Evolutionary conservation across 2,329 filamentous ascomycete genomes (phyloP).

Genomic region (Cercospora canescens): DNA sequence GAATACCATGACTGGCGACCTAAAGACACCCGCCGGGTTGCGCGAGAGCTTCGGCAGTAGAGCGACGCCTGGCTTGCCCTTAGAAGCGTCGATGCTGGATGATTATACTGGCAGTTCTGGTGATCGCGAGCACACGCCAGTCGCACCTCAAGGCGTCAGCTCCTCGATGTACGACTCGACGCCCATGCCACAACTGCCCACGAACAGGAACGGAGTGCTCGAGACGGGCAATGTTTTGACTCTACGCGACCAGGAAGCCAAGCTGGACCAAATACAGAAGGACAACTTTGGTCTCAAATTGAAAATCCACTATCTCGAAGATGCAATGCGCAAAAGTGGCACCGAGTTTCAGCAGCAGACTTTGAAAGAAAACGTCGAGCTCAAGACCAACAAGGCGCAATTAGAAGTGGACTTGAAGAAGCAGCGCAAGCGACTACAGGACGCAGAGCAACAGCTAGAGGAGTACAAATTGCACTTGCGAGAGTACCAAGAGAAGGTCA

Average conservation of each 20-base stretch:
- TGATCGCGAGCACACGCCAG: conserved; percentile 65
- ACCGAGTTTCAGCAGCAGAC: conserved; percentile 87
- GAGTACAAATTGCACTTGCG: conserved; percentile 77
- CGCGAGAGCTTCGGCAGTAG: conserved; percentile 58
- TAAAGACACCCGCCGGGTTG: conserved; percentile 67
- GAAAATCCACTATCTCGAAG: conserved; percentile 95
- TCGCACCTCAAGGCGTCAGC: conserved; percentile 68
- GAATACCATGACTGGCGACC: conserved; percentile 43
- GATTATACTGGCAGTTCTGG: conserved; percentile 64
- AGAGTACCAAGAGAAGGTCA: conserved; percentile 79
- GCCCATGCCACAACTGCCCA: conserved; percentile 69
- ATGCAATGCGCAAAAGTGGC: conserved; percentile 81
- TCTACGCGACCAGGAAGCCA: conserved; percentile 88
- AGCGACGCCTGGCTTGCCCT: conserved; percentile 73
- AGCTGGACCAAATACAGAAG: conserved; percentile 93
- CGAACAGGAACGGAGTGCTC: conserved; percentile 61
- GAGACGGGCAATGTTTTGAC: conserved; percentile 90
- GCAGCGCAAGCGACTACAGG: conserved; percentile 79
- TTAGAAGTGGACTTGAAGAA: conserved; percentile 84
- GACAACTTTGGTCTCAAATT: conserved; percentile 97
- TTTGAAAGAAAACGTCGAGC: conserved; percentile 89
- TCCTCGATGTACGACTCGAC: conserved; percentile 79
- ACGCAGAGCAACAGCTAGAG: conserved; percentile 84
- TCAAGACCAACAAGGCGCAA: conserved; percentile 89
- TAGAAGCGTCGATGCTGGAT: conserved; percentile 69